Base-by-base conservation (phyloP, 192 early-diverging fungal species). In the Coemansia sp. region DNA sequence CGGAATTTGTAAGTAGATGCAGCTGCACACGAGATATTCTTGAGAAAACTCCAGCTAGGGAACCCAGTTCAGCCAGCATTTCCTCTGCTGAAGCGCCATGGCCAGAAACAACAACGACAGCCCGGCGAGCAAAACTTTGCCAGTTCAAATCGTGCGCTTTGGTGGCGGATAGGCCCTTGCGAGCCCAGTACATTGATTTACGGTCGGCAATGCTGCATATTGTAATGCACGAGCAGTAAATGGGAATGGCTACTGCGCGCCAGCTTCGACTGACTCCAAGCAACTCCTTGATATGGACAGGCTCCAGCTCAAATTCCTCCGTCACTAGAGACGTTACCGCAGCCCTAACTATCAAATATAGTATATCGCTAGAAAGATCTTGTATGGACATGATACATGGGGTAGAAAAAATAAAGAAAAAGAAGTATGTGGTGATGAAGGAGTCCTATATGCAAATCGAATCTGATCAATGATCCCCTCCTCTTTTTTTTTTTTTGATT, bases 61-160 rank as follows among this genome's bases (percentile, higher is more conserved):
- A 13, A 14, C 23, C 5, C 23, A 48, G 15, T 3, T 11, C 23
- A 28, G 3, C 26, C 10, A 12, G 14, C 26, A 28, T 21, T 5
- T 28, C 23, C 11, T 48, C 26, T 21, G n/a, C 12, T 12, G 23
- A 11, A 4, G 40, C 15, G 26, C 13, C 26, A 7, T 14, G 35
- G 36, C 39, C 30, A 7, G 58, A 51, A 3, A 53, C 50, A 6
- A 53, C 43, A 5, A 61, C 50, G 3, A 49, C 45, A 0, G 46
- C 56, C 28, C 49, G 41, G 7, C 33, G 36, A 14, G 55, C 69
- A 49, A 41, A 52, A 4, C 15, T 12, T 26, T 45, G 45, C 69
- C 69, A 72, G 13, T 63, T 63, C n/a, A 72, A 42, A 40, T 15
- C 30, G 19, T 16, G 37, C 6, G 49, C 62, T 39, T 65, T 72